phyloP scores from a whole-genome alignment of 1,284 basidiomycete genomes.

The Sporisorium iseilematis-ciliati region DNA sequence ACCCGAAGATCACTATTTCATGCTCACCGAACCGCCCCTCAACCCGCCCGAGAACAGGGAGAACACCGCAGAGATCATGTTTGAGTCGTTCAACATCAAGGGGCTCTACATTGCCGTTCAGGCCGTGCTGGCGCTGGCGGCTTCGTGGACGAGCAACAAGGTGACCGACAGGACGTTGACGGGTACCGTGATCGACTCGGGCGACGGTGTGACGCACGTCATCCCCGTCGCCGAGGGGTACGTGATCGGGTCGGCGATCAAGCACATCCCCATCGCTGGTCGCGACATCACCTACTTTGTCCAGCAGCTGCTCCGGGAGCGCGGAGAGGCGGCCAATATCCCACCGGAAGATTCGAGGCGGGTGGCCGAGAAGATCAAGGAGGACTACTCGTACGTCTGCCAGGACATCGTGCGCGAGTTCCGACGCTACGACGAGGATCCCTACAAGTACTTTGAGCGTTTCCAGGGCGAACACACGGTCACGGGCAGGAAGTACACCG shows the following conservation, averaged over 20 bases:
- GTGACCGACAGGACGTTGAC: slow-evolving; percentile 93
- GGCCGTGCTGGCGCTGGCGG: slow-evolving; percentile 97
- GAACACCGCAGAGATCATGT: slow-evolving; percentile 99
- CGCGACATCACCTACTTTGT: slow-evolving; percentile 98
- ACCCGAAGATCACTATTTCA: slow-evolving; percentile 98
- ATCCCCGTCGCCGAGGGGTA: slow-evolving; percentile 97
- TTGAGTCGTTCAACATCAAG: slow-evolving; percentile 98
- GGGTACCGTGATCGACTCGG: slow-evolving; percentile 98
- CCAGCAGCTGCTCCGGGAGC: slow-evolving; percentile 93
- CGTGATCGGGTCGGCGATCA: slow-evolving; percentile 98
- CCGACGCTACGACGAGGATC: slow-evolving; percentile 95
- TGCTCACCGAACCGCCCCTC: slow-evolving; percentile 96
- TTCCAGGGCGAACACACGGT: slow-evolving; percentile 94
- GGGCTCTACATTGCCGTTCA: slow-evolving; percentile 98
- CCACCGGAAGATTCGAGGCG: slow-evolving; percentile 96
- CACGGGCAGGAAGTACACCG: slow-evolving; percentile 87
- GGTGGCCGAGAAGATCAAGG: slow-evolving; percentile 95
- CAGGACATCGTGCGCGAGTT: slow-evolving; percentile 99
- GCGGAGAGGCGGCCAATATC: slow-evolving; percentile 88
- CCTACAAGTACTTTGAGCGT: slow-evolving; percentile 94
- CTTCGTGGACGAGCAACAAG: slow-evolving; percentile 94
- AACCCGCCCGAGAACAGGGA: slow-evolving; percentile 99
- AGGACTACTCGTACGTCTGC: slow-evolving; percentile 96
- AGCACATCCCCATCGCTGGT: slow-evolving; percentile 98
- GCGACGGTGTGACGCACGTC: slow-evolving; percentile 98